Base-by-base conservation (phyloP, 345 rosid genomes). In the Kandelia obovata region DNA sequence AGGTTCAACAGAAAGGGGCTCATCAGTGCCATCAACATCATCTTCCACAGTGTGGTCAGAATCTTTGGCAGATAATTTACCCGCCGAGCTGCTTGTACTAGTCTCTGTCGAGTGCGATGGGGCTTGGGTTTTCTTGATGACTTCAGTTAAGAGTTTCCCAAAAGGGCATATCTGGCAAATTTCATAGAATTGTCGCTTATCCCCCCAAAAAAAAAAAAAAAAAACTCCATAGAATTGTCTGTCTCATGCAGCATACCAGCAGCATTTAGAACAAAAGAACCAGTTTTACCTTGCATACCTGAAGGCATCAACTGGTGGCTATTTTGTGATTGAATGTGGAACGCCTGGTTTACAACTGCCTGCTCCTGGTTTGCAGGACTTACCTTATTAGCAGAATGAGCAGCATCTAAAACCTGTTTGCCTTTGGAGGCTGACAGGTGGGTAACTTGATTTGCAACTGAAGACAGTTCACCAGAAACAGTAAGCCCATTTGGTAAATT, bases 1-100 rank as follows among this genome's bases (percentile, higher is more conserved):
- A 20, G 97, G 92, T 79, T 88, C 96, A 28, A 86, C 77, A 31
- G 85, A 83, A 68, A 91, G 84, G 51, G 92, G 82, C 67, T 79
- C 86, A 78, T 83, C 81, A 10, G 32, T 21, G 30, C 74, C 72
- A 26, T 57, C 31, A 30, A 11, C 69, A 19, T 72, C 88, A 2
- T 83, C 84, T 20, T 77, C 80, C 2, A 37, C 47, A 30, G 53
- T 61, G 60, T 23, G 25, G 43, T 37, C 49, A 39, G 60, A 67
- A 76, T 55, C 76, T 57, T 76, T 58, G 37, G 43, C 37, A 31
- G 59, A 35, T 65, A 67, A 71, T 32, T 37, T 68, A 37, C 26
- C 67, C 30, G 73, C 70, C n/a, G 70, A 72, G 67, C 67, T 52
- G 63, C 66, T 72, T 58, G 51, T 68, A 68, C 35, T 64, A 52